Evolutionary conservation across 2,329 filamentous ascomycete genomes (phyloP), one percentile per base, ranked within the genome.

Genomic region (Akanthomyces uredinophilus): DNA sequence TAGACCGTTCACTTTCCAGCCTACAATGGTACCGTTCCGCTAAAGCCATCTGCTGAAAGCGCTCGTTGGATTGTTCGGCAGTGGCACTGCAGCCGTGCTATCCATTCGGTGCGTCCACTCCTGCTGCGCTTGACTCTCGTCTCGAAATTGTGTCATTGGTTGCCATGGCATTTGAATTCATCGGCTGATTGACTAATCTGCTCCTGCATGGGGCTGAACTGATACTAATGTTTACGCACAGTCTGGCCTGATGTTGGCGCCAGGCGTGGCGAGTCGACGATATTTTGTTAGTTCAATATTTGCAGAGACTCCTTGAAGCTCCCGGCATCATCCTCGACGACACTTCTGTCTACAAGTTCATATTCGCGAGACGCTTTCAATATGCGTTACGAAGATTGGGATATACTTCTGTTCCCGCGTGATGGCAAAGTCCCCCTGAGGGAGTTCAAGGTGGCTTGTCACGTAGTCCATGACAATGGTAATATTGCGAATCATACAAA

Each of bases 351-450:
- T 22, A 13, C 22, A 27, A 10, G 29, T 43, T 43, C 35, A 24
- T 37, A 20, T 63, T 46, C 13, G 24, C 10, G 20, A n/a, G 32
- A 10, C 44, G 49, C 63, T 49, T 56, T 60, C 74, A 81, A 68
- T 65, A 96, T 96, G 92, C 87, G 91, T 63, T 96, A 89, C 80
- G 84, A 91, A 68, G 87, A 91, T 70, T 96, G 91, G 92, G 92
- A 96, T 70, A 83, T 95, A 61, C 84, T 96, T 49, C 79, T 96
- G 64, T 96, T 96, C 72, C 88, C 90, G 0, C 75, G 74, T 64
- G 81, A 83, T 64, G 86, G 81, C 68, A 87, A 86, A 68, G 72
- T 89, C 14, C 92, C 92, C 1, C 75, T 93, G 61, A 90, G 91
- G 73, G 92, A 96, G 74, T 96, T 95, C 80, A 88, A 87, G 70